Conservation (phyloP, 768 basidiomycete genomes). For the Auriscalpium microsporum region DNA sequence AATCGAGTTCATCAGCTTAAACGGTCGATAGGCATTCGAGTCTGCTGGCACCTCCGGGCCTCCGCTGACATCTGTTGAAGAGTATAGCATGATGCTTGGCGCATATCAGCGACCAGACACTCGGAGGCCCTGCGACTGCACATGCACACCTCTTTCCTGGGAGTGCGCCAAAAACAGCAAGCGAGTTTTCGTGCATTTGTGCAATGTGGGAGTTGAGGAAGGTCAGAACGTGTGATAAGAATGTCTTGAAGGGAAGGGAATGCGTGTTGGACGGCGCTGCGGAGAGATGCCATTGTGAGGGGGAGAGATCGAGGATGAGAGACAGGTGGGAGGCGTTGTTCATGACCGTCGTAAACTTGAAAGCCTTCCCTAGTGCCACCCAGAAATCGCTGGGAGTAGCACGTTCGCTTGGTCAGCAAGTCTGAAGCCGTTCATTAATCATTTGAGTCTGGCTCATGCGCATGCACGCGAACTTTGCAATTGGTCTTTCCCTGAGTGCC, state of each 20-base stretch:
- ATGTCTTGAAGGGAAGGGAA: constrained; percentile 57
- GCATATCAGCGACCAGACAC: background rate
- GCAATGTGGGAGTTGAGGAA: constrained; percentile 94
- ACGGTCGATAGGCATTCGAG: constrained; percentile 78
- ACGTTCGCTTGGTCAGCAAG: no score
- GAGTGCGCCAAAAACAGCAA: constrained; percentile 87
- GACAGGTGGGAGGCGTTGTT: constrained; percentile 60
- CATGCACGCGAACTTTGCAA: no score
- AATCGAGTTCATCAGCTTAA: constrained; percentile 65
- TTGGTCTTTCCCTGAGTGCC: no score
- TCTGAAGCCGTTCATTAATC: no score
- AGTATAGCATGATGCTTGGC: constrained; percentile 66
- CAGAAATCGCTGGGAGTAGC: no score
- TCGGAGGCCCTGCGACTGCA: background rate
- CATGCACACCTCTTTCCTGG: constrained; percentile 66
- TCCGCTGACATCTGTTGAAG: constrained; percentile 42
- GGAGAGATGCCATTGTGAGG: constrained; percentile 77
- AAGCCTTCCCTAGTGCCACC: no score
- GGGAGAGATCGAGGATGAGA: constrained; percentile 79
- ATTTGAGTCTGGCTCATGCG: no score
- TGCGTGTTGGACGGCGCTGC: constrained; percentile 38
- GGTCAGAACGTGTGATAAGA: constrained; percentile 79
- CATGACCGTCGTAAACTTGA: constrained; percentile 26
- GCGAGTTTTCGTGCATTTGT: constrained; percentile 80
- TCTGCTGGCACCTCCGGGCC: constrained; percentile 36